These are phyloP conservation scores for Pseudocercospora cruenta DNA, from an alignment of 2,329 filamentous ascomycete genomes.

Conservation along the genomic window DNA sequence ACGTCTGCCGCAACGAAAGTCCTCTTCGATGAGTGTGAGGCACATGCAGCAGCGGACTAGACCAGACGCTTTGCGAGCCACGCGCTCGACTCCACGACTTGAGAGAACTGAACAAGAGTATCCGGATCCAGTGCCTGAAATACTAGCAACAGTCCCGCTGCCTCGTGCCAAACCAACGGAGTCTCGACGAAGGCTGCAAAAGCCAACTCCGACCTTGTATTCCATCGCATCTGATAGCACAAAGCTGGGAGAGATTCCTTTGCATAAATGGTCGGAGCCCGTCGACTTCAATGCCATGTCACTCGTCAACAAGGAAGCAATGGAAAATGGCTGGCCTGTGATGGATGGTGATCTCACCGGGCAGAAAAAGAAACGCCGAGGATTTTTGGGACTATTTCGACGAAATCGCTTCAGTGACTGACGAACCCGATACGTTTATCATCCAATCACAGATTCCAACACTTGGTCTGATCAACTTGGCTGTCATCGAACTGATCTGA, in stretches of 20 bases:
- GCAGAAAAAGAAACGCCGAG: slow-evolving; percentile 24
- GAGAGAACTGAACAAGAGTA: background rate
- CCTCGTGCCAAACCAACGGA: slow-evolving; percentile 11
- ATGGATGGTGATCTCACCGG: background rate
- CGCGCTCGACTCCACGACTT: slow-evolving; percentile 22
- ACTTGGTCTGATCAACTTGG: background rate
- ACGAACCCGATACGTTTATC: background rate
- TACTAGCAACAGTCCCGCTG: slow-evolving; percentile 13
- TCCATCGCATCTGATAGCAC: slow-evolving; percentile 52
- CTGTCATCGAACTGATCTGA: background rate
- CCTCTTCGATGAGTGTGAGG: slow-evolving; percentile 15
- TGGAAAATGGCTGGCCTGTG: slow-evolving; percentile 35
- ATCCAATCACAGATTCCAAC: background rate
- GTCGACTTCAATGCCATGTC: slow-evolving; percentile 49
- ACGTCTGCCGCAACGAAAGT: slow-evolving; percentile 16
- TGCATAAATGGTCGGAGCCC: slow-evolving; percentile 48
- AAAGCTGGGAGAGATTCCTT: slow-evolving; percentile 53
- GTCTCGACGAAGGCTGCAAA: slow-evolving; percentile 34
- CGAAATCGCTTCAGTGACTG: slow-evolving; percentile 14
- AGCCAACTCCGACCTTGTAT: slow-evolving; percentile 45
- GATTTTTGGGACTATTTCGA: slow-evolving; percentile 29
- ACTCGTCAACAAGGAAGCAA: slow-evolving; percentile 46
- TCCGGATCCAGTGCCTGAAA: slow-evolving; percentile 4
- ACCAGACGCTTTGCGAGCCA: slow-evolving; percentile 13
- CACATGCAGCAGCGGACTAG: background rate